Conservation (phyloP, 169 alveolate species). For the Babesia caballi region DNA sequence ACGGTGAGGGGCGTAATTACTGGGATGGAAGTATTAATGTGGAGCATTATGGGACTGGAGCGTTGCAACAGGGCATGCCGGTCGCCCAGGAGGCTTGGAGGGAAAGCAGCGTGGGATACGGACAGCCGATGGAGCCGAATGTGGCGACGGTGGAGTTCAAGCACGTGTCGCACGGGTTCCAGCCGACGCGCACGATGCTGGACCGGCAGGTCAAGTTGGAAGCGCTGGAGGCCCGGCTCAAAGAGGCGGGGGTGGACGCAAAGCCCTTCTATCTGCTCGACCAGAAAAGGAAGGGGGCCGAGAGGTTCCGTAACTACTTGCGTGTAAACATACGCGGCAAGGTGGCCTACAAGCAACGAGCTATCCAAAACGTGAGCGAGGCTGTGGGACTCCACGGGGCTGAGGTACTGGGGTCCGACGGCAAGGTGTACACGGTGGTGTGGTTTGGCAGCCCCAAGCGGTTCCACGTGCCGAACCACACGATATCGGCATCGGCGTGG, state of each 20-base stretch:
- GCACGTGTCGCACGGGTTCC: too few species aligned
- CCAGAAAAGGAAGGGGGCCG: background rate
- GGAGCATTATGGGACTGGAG: too few species aligned
- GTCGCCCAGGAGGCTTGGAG: background rate
- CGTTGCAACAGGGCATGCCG: too few species aligned
- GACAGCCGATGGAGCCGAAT: background rate
- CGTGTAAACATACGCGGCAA: background rate
- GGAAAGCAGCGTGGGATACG: background rate
- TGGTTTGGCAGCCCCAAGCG: slow-evolving; percentile 4
- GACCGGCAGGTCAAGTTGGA: slow-evolving; percentile 8
- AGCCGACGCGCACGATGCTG: background rate
- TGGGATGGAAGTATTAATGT: too few species aligned
- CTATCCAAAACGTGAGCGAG: background rate
- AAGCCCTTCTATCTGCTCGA: slow-evolving; percentile 2
- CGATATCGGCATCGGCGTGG: background rate
- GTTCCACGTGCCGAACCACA: background rate
- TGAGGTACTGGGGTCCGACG: slow-evolving; percentile 29
- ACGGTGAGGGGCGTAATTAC: too few species aligned
- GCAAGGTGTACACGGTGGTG: slow-evolving; percentile 13
- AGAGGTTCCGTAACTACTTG: background rate
- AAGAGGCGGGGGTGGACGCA: slow-evolving; percentile 1
- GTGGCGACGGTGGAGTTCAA: too few species aligned
- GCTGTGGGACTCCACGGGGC: slow-evolving; percentile 1
- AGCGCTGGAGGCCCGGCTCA: slow-evolving; percentile 2
- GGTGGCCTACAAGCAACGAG: background rate